Conservation (phyloP, 2,329 filamentous ascomycete genomes). For the Aureobasidium sp. region DNA sequence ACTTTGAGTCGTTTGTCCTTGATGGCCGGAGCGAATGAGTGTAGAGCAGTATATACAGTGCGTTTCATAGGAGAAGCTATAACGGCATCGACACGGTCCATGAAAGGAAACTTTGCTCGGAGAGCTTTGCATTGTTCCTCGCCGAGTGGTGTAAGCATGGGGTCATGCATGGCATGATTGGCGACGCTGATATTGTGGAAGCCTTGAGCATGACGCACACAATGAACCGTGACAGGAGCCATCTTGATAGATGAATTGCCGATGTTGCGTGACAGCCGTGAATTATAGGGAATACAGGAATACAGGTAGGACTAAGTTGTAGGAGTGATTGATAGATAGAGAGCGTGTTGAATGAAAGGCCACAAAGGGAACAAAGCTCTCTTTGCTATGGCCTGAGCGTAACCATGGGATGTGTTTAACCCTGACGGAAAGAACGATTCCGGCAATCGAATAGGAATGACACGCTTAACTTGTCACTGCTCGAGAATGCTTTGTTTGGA, state of each 20-base stretch:
- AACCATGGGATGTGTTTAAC: not conserved
- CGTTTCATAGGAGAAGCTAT: slow-evolving; percentile 73
- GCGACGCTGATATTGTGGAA: slow-evolving; percentile 68
- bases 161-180: slow-evolving; percentile 70
- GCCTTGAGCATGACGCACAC: slow-evolving; percentile 67
- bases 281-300: not conserved
- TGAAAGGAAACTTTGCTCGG: slow-evolving; percentile 55
- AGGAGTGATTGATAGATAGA: not conserved
- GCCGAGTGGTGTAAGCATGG: slow-evolving; percentile 69
- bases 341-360: not conserved
- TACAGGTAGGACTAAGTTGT: not conserved
- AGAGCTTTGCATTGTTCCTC: slow-evolving; percentile 65
- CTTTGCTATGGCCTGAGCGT: not conserved
- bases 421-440: not conserved
- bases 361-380: not conserved
- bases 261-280: not conserved
- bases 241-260: not conserved
- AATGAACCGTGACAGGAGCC: slow-evolving; percentile 47
- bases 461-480: not conserved
- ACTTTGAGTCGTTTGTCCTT: slow-evolving; percentile 45
- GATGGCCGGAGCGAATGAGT: slow-evolving; percentile 57
- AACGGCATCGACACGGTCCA: slow-evolving; percentile 59
- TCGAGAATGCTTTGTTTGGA: not conserved
- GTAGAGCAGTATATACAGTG: slow-evolving; percentile 70
- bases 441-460: slow-evolving; percentile 3